Base-by-base conservation (phyloP, 495 filamentous ascomycete genomes). In the Podospora comata region DNA sequence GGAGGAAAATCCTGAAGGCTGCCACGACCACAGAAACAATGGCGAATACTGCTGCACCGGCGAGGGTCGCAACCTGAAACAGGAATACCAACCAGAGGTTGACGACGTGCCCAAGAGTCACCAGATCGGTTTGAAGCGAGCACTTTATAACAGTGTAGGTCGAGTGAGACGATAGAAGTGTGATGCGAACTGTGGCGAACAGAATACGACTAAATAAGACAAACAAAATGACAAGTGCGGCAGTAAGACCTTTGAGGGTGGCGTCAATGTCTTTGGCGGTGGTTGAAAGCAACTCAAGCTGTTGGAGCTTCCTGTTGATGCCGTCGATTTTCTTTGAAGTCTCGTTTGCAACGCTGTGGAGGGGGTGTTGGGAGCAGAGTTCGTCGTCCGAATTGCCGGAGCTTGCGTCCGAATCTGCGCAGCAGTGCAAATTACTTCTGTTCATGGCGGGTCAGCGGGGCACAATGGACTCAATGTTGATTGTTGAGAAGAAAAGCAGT, bases 401-500 rank as follows among this genome's bases (percentile, higher is more conserved):
- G 32, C 62, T 56, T 9, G 26, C 54, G 19, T 30, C 48, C 6
- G 63, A 57, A 56, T 27, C 63, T 54, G 63, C 63, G 9, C 20
- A n/a, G 27, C 63, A 54, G 23, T 18, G 11, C 48, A 26, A 65
- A 1, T 19, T 65, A 15, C n/a, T 16, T 56, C 23, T 65, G 30
- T 28, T 65, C 63, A 65, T 65, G 18, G 48, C 63, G 63, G 48
- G 44, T 65, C 56, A 65, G 63, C 48, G 26, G 23, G 13, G 19
- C 44, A 20, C 0, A 53, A 11, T 16, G 39, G 15, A 39, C 6
- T 39, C 13, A 2, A 13, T 48, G 39, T 3, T 48, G 2, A 48
- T 48, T 48, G 2, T 48, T 13, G 15, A 48, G 15, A 48, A 18
- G 13, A 48, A 48, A 13, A 48, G 39, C 39, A 48, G 39, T 18